Base-by-base conservation (phyloP, 2,329 filamentous ascomycete species). In the Elsinoe arachidis region DNA sequence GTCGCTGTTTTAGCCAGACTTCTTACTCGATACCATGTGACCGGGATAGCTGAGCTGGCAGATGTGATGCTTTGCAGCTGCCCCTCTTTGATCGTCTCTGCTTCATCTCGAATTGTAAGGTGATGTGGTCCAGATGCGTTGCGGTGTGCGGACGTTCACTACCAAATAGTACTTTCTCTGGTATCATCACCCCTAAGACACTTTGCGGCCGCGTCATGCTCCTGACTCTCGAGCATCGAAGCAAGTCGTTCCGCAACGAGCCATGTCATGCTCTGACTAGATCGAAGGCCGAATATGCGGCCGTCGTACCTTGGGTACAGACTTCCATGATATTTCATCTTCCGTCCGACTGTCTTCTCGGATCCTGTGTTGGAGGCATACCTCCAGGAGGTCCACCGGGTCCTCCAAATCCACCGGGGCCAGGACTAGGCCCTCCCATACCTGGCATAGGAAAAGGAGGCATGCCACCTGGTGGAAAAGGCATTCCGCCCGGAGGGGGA, bases 361-460 rank as follows among this genome's bases (percentile, higher is more conserved):
- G 54, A 26, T 56, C 54, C 37, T 56, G 54, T 12, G 38, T 37
- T 14, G 39, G 54, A n/a, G 54, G 54, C 17, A n/a, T 30, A 14
- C 54, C 56, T 15, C 59, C 58, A 19, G 59, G 55, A 2, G 57
- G 59, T 30, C 59, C 62, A 35, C 55, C 57, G 5, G 58, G 58
- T n/a, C 60, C 58, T 5, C 62, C 62, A 26, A 56, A 58, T 10
- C 63, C 58, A 26, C 63, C 63, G 19, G 54, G 58, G 19, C 34
- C 59, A 34, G 65, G 62, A 46, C 59, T 59, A 19, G 59, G 62
- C 23, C 63, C 63, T 23, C 61, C 61, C 59, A 62, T 60, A 10
- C 61, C 59, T 14, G 72, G 72, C 15, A 72, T 72, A 26, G 72
- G 71, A 58, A 65, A 66, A 3, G 64, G 63, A 7, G 62, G 61